Conservation (phyloP, 75 land plant species). For the Sequoia sempervirens region DNA sequence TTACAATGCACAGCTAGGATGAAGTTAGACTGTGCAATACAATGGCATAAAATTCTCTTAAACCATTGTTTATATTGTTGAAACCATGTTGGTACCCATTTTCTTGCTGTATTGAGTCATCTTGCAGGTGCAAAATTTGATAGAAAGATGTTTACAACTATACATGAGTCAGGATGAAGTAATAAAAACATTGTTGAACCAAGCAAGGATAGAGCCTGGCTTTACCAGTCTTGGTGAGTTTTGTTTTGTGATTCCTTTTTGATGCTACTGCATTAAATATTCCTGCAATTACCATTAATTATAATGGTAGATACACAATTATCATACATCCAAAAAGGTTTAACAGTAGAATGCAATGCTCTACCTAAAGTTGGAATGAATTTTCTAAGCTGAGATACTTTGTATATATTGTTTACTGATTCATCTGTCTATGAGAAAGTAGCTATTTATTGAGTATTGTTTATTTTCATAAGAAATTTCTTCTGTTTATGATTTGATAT, state of each 20-base stretch:
- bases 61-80: background rate
- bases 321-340: background rate
- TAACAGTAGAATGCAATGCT: background rate
- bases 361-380: background rate
- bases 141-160: constrained; percentile 74
- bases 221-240: constrained; percentile 68
- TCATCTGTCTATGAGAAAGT: background rate
- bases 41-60: background rate
- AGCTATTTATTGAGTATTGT: background rate
- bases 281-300: background rate
- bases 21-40: background rate
- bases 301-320: background rate
- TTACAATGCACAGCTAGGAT: background rate
- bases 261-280: background rate
- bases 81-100: background rate
- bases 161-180: constrained; percentile 80
- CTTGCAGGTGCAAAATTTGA: constrained; percentile 72
- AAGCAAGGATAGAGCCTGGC: constrained; percentile 81
- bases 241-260: background rate
- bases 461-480: background rate
- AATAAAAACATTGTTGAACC: constrained; percentile 60
- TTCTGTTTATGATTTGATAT: background rate
- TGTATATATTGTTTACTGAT: background rate
- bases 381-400: background rate
- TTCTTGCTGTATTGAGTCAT: constrained; percentile 1